Evolutionary conservation across 2,329 filamentous ascomycete genomes (phyloP).

Genomic region (Aspergillus persii): DNA sequence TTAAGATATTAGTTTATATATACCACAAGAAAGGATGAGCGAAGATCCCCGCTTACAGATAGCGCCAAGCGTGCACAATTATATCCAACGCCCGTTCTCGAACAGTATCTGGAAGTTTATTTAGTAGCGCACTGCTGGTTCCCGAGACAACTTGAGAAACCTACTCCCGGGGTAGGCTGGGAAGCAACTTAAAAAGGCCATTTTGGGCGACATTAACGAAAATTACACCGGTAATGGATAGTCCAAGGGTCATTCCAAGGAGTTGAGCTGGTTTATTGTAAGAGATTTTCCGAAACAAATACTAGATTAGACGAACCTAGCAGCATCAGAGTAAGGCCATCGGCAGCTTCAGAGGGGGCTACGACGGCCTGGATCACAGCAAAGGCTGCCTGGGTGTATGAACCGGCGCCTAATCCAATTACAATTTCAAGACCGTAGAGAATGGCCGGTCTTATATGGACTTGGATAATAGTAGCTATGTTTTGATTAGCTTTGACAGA

Average conservation of each 20-base stretch:
- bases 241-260: not conserved
- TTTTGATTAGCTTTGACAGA: not conserved
- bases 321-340: not conserved
- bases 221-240: not conserved
- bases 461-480: not conserved
- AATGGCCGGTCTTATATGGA: not conserved
- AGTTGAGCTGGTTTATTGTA: not conserved
- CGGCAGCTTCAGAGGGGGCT: not conserved
- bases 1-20: not conserved
- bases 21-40: not conserved
- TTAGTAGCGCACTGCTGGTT: not conserved
- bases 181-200: not conserved
- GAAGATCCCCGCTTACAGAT: not conserved
- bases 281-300: not conserved
- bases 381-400: not conserved
- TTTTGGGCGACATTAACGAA: not conserved
- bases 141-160: not conserved
- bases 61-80: not conserved
- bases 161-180: not conserved
- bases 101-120: not conserved
- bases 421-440: not conserved
- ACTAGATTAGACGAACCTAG: not conserved
- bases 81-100: not conserved
- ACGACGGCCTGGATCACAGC: not conserved
- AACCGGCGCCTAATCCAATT: not conserved